Percentiles rank a stretch among this genome's conserved stretches.
phyloP scores from a whole-genome alignment of 495 filamentous ascomycete species.

The Acidiella bohemica region DNA sequence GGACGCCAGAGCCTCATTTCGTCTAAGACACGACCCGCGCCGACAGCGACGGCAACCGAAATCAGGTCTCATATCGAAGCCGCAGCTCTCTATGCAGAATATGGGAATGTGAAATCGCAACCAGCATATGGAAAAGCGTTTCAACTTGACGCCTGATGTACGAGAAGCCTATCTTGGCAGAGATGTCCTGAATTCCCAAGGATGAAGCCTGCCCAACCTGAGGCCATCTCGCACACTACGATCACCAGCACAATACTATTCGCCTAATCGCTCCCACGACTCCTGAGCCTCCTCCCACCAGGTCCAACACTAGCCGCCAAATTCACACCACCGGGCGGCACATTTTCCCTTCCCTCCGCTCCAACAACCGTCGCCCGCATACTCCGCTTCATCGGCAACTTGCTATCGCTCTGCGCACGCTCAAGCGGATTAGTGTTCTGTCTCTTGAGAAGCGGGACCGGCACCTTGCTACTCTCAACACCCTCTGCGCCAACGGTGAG shows the following conservation, averaged over 20 bases:
- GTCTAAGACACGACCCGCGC: too few species aligned
- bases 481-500: slow-evolving; percentile 8
- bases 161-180: too few species aligned
- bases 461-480: slow-evolving; percentile 12
- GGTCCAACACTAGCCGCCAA: slow-evolving; percentile 18
- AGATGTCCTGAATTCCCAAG: neutral
- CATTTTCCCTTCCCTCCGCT: slow-evolving; percentile 18
- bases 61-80: too few species aligned
- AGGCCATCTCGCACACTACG: neutral
- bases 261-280: slow-evolving; percentile 21
- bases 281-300: slow-evolving; percentile 23
- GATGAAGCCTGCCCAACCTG: neutral
- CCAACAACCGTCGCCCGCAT: slow-evolving; percentile 24
- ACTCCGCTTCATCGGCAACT: slow-evolving; percentile 27
- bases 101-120: too few species aligned
- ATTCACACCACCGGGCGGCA: slow-evolving; percentile 1
- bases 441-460: slow-evolving; percentile 19
- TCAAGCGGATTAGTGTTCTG: slow-evolving; percentile 18
- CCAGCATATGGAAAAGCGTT: too few species aligned
- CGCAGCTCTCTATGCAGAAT: too few species aligned
- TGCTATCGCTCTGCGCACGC: slow-evolving; percentile 12
- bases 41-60: too few species aligned
- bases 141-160: too few species aligned
- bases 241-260: too few species aligned
- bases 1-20: too few species aligned